Conservation (phyloP, 108 stramenopile genomes). For the Nitzschia putrida region DNA sequence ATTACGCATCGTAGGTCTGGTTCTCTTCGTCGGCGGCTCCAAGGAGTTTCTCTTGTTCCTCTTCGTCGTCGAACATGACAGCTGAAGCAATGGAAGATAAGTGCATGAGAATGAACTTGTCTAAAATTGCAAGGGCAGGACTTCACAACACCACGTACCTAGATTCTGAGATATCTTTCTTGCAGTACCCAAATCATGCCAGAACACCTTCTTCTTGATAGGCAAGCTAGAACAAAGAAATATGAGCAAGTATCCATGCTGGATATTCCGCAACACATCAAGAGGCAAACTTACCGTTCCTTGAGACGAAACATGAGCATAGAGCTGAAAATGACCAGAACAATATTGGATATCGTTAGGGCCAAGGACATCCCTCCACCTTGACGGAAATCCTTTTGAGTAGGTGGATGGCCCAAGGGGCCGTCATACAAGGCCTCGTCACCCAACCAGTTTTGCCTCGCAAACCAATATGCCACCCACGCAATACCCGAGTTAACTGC, state of each 20-base stretch:
- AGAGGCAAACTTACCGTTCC: conserved; percentile 39
- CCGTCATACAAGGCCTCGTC: too few species aligned
- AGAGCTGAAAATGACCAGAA: conserved; percentile 57
- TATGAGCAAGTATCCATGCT: neutral
- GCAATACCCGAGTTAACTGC: conserved; percentile 69
- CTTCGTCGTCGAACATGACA: too few species aligned
- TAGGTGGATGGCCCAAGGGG: neutral
- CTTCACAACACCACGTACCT: too few species aligned
- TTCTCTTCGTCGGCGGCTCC: too few species aligned
- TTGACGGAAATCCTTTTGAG: conserved; percentile 12
- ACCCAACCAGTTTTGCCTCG: neutral
- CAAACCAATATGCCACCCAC: conserved; percentile 28
- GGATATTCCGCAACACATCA: neutral
- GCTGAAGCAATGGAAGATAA: too few species aligned
- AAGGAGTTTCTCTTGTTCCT: too few species aligned
- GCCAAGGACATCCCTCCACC: conserved; percentile 41
- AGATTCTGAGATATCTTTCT: too few species aligned
- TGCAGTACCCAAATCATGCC: conserved; percentile 23
- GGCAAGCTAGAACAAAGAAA: conserved; percentile 10
- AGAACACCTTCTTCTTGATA: conserved; percentile 33
- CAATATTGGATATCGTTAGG: conserved; percentile 75
- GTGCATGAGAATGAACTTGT: too few species aligned
- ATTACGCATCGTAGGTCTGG: too few species aligned
- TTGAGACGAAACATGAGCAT: conserved; percentile 73
- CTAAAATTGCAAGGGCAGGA: too few species aligned